Percentiles rank a stretch among this genome's conserved stretches.
phyloP scores from a whole-genome alignment of 768 basidiomycete species.

The Tephrocybe sp. region DNA sequence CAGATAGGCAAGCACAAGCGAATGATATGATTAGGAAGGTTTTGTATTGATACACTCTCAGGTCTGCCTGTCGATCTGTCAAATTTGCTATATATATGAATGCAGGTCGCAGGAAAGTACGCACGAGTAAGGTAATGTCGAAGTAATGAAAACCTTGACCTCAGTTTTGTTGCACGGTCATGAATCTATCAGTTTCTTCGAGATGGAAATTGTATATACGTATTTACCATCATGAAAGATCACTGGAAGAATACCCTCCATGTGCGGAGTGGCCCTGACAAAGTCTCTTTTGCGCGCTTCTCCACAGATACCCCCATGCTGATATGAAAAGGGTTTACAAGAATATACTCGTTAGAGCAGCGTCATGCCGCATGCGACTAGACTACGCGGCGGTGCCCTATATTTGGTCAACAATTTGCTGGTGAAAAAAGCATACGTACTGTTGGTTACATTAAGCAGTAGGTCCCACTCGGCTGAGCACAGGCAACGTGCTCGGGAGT shows the following conservation, averaged over 20 bases:
- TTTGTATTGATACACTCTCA: neutral
- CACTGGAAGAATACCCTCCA: neutral
- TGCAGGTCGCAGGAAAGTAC: neutral
- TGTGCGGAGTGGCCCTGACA: neutral
- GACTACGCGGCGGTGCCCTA: neutral
- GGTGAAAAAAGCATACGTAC: neutral
- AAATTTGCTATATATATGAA: slow-evolving; percentile 1
- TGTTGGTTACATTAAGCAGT: slow-evolving; percentile 1
- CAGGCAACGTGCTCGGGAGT: too few relatives aligned
- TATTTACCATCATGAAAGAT: neutral
- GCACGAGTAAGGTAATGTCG: neutral
- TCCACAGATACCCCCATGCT: neutral
- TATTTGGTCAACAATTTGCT: neutral
- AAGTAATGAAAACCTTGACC: neutral
- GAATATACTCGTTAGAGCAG: neutral
- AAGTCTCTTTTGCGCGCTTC: neutral
- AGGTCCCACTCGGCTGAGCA: neutral
- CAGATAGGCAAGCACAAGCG: neutral
- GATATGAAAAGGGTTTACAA: slow-evolving; percentile 7
- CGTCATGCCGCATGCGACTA: slow-evolving; percentile 11
- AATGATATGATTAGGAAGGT: neutral
- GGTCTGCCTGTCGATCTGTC: slow-evolving; percentile 13
- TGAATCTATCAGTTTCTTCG: neutral
- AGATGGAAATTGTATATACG: neutral
- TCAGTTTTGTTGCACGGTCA: neutral